Conservation (phyloP, 257 asterid species). For the Nicotiana paniculata region DNA sequence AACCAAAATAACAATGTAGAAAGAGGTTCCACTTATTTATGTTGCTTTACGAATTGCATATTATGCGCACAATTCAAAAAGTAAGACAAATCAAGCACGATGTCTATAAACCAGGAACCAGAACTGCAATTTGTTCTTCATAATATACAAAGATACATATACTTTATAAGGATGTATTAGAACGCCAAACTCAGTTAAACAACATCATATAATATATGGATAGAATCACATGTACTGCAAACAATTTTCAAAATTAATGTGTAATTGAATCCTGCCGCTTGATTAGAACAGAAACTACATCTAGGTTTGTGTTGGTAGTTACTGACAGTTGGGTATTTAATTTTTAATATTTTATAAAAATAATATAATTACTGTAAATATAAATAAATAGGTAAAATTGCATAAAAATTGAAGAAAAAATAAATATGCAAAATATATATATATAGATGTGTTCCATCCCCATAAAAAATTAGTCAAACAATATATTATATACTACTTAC, state of each 20-base stretch:
- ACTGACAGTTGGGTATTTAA: too few species aligned
- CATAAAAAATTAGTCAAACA: too few species aligned
- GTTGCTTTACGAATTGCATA: neutral
- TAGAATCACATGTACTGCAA: neutral
- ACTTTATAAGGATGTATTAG: neutral
- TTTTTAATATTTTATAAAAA: too few species aligned
- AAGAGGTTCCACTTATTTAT: neutral
- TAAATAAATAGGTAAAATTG: too few species aligned
- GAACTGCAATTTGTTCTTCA: neutral
- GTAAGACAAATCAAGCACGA: neutral
- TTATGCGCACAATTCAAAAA: neutral
- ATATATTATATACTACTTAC: too few species aligned
- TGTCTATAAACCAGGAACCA: neutral
- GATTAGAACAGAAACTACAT: neutral
- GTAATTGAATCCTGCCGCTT: neutral
- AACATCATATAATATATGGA: neutral
- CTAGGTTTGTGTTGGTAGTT: neutral
- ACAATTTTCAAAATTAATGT: neutral
- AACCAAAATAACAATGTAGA: neutral
- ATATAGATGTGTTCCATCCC: too few species aligned
- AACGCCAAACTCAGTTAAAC: neutral
- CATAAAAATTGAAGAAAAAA: too few species aligned
- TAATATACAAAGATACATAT: neutral
- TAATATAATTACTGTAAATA: too few species aligned
- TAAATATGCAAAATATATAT: too few species aligned